Evolutionary conservation across 352 stramenopile genomes (phyloP), one percentile per base, ranked within the genome.

Genomic region (Pythium utonaiense): DNA sequence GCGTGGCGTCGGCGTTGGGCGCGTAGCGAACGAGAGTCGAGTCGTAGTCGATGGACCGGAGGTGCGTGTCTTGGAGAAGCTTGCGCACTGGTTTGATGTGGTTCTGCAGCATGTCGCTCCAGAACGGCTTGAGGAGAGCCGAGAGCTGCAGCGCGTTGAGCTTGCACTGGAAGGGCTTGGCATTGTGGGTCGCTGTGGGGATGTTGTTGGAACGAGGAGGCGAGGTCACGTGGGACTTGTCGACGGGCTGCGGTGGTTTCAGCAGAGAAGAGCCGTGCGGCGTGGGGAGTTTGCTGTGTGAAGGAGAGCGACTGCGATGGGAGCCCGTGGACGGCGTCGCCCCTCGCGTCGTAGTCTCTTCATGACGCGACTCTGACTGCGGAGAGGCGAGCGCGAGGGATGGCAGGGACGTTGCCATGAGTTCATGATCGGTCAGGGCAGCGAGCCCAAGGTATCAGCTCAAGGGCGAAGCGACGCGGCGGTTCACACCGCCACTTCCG

Each of bases 51-150:
- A 65, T 24, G 33, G 78, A 57, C 42, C 64, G 67, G 13, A 64
- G 58, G 6, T 70, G 63, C 31, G 80, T 72, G 28, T 76, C 73
- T 2, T 41, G 47, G 13, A 86, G 41, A 10, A 77, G 62, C 40
- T 80, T 81, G 48, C 66, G 74, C 21, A 85, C 60, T 10, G 48
- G 52, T 48, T 83, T 80, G 51, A 77, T 6, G 31, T 82, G 74
- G 48, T 84, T 82, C 30, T 80, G 66, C 3, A 85, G 56, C 7
- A 86, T 14, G 6, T 82, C 73, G 17, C 36, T 44, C 78, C 78
- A 88, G 45, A 88, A 88, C 21, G 48, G 66, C 60, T 78, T 78
- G 33, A 88, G 60, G 31, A 86, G 53, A 0, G 70, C 67, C 19
- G 62, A 60, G 25, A 73, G 21, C 24, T 88, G 78, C 40, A 77